Evolutionary conservation across 1,284 basidiomycete genomes (phyloP), one percentile per base, ranked within the genome.

Genomic region (Erythrobasidium hasegawianum): DNA sequence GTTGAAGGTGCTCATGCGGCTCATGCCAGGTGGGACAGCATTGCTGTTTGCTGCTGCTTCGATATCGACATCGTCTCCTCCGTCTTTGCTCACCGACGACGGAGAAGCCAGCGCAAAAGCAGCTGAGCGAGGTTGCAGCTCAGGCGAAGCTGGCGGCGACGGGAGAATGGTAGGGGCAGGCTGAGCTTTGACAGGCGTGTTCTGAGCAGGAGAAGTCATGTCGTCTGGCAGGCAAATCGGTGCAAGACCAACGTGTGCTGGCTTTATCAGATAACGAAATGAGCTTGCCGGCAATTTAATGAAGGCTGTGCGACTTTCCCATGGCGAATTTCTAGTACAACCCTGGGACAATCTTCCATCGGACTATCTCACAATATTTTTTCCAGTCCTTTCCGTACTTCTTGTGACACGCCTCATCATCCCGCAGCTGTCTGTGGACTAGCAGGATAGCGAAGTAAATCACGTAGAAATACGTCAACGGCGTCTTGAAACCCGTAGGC

Each of bases 401-500:
- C 75, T 86, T 83, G 76, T 85, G 82, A 78, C 96, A 98, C 24
- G 86, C 86, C 76, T 94, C 91, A 73, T 97, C 94, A 77, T 99
- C 96, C 43, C 96, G 83, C 68, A 81, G 81, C 79, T 97, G 91
- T 64, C 96, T 83, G 78, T 98, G 96, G 26, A 93, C 81, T 67
- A 99, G 86, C 27, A 99, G 84, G 20, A 96, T 84, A 7, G 85
- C 82, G 75, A 99, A 98, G 81, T 94, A 80, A 69, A 82, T 78
- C 47, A 91, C 84, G 77, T 98, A 98, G 80, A 95, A 98, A 81
- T 98, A 99, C 1, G 95, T 93, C 75, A 98, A 83, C 7, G 94
- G 94, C 0, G 91, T 92, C 54, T 84, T 80, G 78, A 97, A 93
- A 8, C 90, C 92, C 0, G 91, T 95, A 0, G 96, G 91, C 14